phyloP scores from a whole-genome alignment of 139 green algal species.

The Chlorella sorokiniana region DNA sequence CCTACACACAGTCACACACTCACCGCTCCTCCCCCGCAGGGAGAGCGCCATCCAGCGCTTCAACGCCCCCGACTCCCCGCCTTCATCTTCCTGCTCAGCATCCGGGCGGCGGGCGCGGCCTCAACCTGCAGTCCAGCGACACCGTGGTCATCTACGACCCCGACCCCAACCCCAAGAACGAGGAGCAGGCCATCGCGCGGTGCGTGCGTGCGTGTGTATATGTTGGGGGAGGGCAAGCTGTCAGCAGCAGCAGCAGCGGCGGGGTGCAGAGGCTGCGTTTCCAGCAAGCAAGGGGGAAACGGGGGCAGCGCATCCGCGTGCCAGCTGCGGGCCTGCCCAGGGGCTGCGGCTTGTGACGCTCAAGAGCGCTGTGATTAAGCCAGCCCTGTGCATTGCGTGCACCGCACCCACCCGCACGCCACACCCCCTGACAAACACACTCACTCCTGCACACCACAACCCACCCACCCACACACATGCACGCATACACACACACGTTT shows the following conservation, averaged over 20 bases:
- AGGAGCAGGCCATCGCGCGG: slow-evolving; percentile 97
- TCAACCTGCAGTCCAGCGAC: slow-evolving; percentile 96
- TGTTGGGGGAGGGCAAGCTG: neutral
- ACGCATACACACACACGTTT: too few species aligned
- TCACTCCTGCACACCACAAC: neutral
- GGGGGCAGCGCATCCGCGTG: too few species aligned
- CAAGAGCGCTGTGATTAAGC: too few species aligned
- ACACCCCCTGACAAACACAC: neutral
- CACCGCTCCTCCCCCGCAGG: slow-evolving; percentile 65
- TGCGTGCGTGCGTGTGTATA: neutral
- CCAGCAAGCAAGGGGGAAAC: too few species aligned
- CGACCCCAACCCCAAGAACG: slow-evolving; percentile 99
- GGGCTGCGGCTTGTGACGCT: too few species aligned
- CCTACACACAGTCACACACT: slow-evolving; percentile 65
- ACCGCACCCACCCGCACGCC: neutral
- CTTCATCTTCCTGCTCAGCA: slow-evolving; percentile 98
- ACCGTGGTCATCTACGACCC: slow-evolving; percentile 99
- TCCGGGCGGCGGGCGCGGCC: slow-evolving; percentile 90
- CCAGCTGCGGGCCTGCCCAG: too few species aligned
- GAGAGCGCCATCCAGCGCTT: slow-evolving; percentile 91
- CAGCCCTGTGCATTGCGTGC: too few species aligned
- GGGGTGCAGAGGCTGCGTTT: too few species aligned
- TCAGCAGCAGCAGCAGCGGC: neutral
- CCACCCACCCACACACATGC: neutral
- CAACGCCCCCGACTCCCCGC: slow-evolving; percentile 79